phyloP scores from a whole-genome alignment of 306 rosid species.

The Fragaria iinumae region DNA sequence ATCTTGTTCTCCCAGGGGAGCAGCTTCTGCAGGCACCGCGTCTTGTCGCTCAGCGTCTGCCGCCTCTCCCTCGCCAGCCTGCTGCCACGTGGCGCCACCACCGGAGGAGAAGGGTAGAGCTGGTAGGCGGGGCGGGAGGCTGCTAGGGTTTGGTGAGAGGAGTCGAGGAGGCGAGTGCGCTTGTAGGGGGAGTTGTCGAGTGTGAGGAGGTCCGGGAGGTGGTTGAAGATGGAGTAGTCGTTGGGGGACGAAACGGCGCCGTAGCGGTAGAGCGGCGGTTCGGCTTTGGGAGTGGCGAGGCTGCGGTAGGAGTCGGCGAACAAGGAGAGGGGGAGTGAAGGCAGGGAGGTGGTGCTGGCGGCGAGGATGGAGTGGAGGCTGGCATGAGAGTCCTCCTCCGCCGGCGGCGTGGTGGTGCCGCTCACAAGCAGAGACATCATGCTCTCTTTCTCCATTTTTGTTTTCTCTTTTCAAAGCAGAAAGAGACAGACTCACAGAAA shows the following conservation, averaged over 20 bases:
- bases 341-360: neutral
- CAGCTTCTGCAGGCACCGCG: constrained; percentile 69
- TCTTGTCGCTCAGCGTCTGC: constrained; percentile 78
- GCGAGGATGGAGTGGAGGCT: constrained; percentile 50
- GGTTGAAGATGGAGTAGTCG: constrained; percentile 27
- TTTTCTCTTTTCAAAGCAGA: neutral
- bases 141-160: neutral
- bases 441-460: neutral
- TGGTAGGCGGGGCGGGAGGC: neutral
- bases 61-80: constrained; percentile 55
- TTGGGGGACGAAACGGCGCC: neutral
- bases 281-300: neutral
- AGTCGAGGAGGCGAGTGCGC: constrained; percentile 30
- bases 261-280: neutral
- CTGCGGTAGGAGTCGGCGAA: neutral
- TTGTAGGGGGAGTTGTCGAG: constrained; percentile 30
- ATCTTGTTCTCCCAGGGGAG: constrained; percentile 87
- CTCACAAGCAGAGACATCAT: neutral
- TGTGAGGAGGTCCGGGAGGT: constrained; percentile 53
- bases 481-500: neutral
- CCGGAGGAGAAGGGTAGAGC: neutral
- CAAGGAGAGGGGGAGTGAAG: neutral
- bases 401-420: neutral
- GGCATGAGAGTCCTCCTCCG: constrained; percentile 31
- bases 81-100: constrained; percentile 18